Evolutionary conservation across 495 filamentous ascomycete genomes (phyloP).

Genomic region (Oidiodendron maius): DNA sequence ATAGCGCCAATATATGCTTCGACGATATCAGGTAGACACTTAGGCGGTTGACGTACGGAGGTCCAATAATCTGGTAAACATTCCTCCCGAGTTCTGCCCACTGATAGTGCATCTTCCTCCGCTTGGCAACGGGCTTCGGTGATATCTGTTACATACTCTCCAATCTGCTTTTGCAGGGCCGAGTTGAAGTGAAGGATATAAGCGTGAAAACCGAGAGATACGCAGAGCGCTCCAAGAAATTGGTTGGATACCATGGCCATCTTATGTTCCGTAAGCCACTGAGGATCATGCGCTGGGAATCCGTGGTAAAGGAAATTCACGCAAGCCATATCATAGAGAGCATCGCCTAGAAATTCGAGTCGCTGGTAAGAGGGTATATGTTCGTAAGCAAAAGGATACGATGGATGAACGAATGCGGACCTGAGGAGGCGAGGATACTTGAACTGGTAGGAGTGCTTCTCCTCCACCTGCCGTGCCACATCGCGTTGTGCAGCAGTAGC

Average conservation of each 20-base stretch:
- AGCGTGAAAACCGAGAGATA: constrained; percentile 68
- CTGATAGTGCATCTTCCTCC: constrained; percentile 29
- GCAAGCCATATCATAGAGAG: constrained; percentile 82
- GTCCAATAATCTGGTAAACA: constrained; percentile 79
- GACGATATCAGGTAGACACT: constrained; percentile 81
- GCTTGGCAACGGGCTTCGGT: constrained; percentile 44
- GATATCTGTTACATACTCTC: constrained; percentile 65
- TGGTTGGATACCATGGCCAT: constrained; percentile 99
- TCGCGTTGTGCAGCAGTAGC: constrained; percentile 59
- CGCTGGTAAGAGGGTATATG: constrained; percentile 84
- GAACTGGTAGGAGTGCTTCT: constrained; percentile 75
- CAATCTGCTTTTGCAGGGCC: constrained; percentile 55
- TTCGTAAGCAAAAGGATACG: constrained; percentile 65
- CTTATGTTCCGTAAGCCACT: constrained; percentile 99
- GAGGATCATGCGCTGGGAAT: constrained; percentile 76
- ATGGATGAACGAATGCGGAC: constrained; percentile 87
- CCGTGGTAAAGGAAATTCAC: constrained; percentile 73
- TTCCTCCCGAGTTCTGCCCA: constrained; percentile 40
- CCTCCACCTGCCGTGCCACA: constrained; percentile 57
- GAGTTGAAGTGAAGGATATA: constrained; percentile 60
- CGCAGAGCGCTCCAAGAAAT: constrained; percentile 78
- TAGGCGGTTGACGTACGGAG: constrained; percentile 64
- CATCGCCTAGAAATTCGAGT: constrained; percentile 89
- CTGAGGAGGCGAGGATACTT: constrained; percentile 67
- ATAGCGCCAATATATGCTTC: constrained; percentile 87